Evolutionary conservation across 257 asterid genomes (phyloP).

Genomic region (Scutellaria galericulata): DNA sequence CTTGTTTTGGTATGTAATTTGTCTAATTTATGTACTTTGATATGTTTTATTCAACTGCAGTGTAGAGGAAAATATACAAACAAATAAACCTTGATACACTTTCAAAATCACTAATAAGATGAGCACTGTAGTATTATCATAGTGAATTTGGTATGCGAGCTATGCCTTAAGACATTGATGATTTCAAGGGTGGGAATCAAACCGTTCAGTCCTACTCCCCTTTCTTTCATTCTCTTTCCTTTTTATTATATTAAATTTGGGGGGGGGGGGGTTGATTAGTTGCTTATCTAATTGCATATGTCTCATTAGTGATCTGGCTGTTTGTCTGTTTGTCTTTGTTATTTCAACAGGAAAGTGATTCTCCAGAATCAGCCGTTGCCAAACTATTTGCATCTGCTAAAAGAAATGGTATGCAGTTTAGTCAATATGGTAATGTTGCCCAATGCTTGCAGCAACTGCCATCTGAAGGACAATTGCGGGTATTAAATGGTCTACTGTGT

Average conservation of each 20-base stretch:
- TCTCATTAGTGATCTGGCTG: constrained; percentile 19
- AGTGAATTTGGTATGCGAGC: neutral
- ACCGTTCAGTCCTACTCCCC: neutral
- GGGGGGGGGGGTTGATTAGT: too few species aligned
- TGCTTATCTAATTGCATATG: neutral
- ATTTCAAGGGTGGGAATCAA: too few species aligned
- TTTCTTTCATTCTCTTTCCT: neutral
- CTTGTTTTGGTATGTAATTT: neutral
- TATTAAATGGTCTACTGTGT: constrained; percentile 36
- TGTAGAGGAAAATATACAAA: neutral
- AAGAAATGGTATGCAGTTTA: constrained; percentile 51
- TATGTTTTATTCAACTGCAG: neutral
- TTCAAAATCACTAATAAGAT: neutral
- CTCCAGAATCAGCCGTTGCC: constrained; percentile 90
- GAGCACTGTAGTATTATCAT: constrained; percentile 11
- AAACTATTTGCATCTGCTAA: constrained; percentile 80
- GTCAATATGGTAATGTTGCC: constrained; percentile 60
- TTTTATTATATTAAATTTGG: neutral
- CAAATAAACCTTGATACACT: neutral
- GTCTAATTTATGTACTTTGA: neutral
- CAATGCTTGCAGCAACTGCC: constrained; percentile 87
- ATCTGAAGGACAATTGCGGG: constrained; percentile 90
- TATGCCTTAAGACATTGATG: neutral
- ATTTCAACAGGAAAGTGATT: constrained; percentile 70
- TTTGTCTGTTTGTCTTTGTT: constrained; percentile 21